phyloP scores from a whole-genome alignment of 495 filamentous ascomycete species.

The Penicillium turbatum region DNA sequence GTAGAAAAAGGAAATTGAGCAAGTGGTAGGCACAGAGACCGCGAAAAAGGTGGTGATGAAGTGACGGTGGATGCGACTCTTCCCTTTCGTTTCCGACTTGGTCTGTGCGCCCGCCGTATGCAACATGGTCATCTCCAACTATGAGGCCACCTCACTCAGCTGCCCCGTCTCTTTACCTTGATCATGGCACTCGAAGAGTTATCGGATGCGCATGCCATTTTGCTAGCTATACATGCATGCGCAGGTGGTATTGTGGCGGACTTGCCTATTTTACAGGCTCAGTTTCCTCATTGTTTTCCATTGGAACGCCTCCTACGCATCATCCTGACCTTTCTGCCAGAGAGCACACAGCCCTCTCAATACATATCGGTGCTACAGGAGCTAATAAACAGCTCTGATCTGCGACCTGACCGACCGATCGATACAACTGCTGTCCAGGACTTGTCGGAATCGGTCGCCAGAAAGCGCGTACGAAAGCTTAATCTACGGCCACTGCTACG shows the following conservation, averaged over 20 bases:
- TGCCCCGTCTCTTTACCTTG: slow-evolving; percentile 5
- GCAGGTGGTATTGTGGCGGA: slow-evolving; percentile 54
- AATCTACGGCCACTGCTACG: slow-evolving; percentile 58
- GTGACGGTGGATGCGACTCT: slow-evolving; percentile 36
- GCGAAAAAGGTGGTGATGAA: slow-evolving; percentile 21
- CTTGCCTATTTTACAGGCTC: slow-evolving; percentile 58
- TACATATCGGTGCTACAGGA: slow-evolving; percentile 60
- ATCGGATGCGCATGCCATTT: slow-evolving; percentile 46
- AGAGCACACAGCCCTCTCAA: slow-evolving; percentile 59
- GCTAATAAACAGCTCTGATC: slow-evolving; percentile 42
- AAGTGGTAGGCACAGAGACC: slow-evolving; percentile 23
- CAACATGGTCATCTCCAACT: slow-evolving; percentile 24
- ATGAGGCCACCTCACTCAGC: slow-evolving; percentile 19
- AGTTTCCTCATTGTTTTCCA: slow-evolving; percentile 54
- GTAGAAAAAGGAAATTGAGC: slow-evolving; percentile 21
- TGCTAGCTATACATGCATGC: slow-evolving; percentile 46
- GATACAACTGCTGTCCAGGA: slow-evolving; percentile 58
- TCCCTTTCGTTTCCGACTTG: slow-evolving; percentile 38
- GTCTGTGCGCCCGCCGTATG: slow-evolving; percentile 37
- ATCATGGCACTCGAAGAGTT: slow-evolving; percentile 41
- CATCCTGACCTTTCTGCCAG: slow-evolving; percentile 79
- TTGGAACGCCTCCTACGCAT: slow-evolving; percentile 71
- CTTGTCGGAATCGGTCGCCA: slow-evolving; percentile 60
- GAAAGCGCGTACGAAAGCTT: slow-evolving; percentile 66
- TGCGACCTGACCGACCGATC: slow-evolving; percentile 31